These are phyloP conservation scores for Ceratocystis cubensis DNA, from an alignment of 2,329 filamentous ascomycete species.

Conservation along the genomic window DNA sequence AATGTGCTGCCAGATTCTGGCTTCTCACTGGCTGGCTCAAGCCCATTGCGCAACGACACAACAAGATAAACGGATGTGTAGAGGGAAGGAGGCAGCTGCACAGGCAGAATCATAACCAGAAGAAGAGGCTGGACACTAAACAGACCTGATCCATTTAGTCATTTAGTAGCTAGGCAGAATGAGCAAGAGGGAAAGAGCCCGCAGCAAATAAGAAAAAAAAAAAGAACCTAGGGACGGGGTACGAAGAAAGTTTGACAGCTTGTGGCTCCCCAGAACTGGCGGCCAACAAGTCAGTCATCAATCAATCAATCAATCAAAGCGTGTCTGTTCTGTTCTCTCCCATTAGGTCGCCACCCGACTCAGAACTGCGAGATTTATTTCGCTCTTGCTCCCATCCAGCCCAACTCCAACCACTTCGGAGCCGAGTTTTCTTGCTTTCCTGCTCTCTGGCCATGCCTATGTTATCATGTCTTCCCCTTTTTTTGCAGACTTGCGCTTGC, in stretches of 20 bases:
- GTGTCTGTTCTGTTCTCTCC: not conserved
- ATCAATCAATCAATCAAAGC: not conserved
- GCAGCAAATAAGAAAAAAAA: not conserved
- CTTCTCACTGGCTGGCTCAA: not conserved
- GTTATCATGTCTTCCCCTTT: not conserved
- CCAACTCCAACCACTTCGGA: not conserved
- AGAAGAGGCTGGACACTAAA: not conserved
- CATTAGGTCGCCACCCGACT: not conserved
- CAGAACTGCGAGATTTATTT: not conserved
- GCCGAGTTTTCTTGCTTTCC: not conserved
- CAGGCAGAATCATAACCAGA: not conserved
- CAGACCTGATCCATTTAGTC: too few species aligned
- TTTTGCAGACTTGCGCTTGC: not conserved
- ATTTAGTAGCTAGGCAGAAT: too few species aligned
- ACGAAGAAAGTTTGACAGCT: too few species aligned
- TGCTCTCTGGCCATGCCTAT: not conserved
- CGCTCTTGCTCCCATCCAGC: not conserved
- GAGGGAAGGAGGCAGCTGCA: not conserved
- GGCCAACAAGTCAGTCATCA: too few species aligned
- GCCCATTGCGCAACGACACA: not conserved
- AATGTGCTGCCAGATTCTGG: not conserved
- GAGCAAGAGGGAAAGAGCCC: not conserved
- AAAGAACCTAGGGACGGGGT: not conserved
- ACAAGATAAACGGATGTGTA: not conserved
- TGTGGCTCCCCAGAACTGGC: too few species aligned